phyloP scores from a whole-genome alignment of 352 stramenopile genomes.

The Phytophthora rubi region DNA sequence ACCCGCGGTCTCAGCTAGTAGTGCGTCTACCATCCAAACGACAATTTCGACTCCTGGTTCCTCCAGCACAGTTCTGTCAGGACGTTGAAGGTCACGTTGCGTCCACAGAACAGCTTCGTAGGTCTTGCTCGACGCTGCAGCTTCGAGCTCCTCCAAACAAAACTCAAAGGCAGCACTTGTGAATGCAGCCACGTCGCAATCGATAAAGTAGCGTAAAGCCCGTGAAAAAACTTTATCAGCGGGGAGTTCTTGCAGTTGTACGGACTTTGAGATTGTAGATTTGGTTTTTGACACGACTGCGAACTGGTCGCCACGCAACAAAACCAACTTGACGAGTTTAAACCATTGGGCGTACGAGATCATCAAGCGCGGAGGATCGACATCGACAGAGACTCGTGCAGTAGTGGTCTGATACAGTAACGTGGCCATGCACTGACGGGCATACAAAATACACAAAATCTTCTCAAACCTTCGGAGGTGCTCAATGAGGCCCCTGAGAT shows the following conservation, averaged over 20 bases:
- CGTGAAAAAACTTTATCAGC: constrained; percentile 23
- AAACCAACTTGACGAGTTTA: constrained; percentile 52
- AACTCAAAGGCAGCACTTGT: constrained; percentile 48
- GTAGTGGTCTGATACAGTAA: constrained; percentile 23
- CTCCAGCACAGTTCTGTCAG: constrained; percentile 50
- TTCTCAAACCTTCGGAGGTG: constrained; percentile 35
- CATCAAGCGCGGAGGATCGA: neutral
- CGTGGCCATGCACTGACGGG: constrained; percentile 29
- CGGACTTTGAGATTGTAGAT: neutral
- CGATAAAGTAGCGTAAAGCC: constrained; percentile 23
- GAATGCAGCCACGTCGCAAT: constrained; percentile 15
- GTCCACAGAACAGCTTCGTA: constrained; percentile 85
- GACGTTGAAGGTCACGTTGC: constrained; percentile 59
- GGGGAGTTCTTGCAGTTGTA: constrained; percentile 14
- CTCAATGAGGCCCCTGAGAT: constrained; percentile 21
- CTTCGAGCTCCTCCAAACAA: constrained; percentile 68
- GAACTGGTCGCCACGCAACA: constrained; percentile 65
- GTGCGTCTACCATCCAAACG: constrained; percentile 64
- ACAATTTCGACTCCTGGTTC: constrained; percentile 84
- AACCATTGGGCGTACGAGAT: constrained; percentile 42
- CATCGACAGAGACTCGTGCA: neutral
- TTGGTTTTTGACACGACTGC: constrained; percentile 12
- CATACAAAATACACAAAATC: constrained; percentile 44
- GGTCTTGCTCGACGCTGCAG: constrained; percentile 44
- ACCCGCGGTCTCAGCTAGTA: constrained; percentile 29